phyloP scores from a whole-genome alignment of 352 stramenopile species.

The Pythium monospermum region DNA sequence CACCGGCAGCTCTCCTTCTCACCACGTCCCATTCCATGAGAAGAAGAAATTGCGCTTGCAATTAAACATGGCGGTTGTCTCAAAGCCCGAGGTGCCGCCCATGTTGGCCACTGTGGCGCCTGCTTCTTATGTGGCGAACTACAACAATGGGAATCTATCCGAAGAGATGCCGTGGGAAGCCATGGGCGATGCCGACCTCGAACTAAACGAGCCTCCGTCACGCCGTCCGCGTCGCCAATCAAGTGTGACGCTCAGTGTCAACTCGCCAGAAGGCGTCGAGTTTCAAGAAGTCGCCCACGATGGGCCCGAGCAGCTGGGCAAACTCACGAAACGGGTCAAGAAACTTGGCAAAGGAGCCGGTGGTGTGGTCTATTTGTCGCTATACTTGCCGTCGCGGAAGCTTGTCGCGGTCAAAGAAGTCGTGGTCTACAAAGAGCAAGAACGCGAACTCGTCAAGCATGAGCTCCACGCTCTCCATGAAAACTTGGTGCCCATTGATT shows the following conservation, averaged over 20 bases:
- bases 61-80: conserved; percentile 39
- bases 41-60: conserved; percentile 55
- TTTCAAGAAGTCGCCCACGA: conserved; percentile 73
- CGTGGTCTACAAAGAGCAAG: conserved; percentile 71
- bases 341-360: conserved; percentile 79
- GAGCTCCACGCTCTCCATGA: conserved; percentile 85
- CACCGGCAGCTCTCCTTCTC: conserved; percentile 6
- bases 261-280: conserved; percentile 57
- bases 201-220: conserved; percentile 1
- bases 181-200: conserved; percentile 6
- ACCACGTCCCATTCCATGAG: conserved; percentile 18
- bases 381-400: conserved; percentile 81
- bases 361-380: conserved; percentile 70
- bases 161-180: conserved; percentile 18
- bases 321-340: conserved; percentile 61
- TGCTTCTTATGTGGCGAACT: background rate
- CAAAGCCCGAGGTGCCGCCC: conserved; percentile 29
- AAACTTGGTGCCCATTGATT: conserved; percentile 66
- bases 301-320: conserved; percentile 55
- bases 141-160: too few relatives aligned
- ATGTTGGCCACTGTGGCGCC: conserved; percentile 23
- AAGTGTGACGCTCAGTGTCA: conserved; percentile 56
- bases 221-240: conserved; percentile 33
- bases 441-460: conserved; percentile 79
- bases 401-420: conserved; percentile 87